Evolutionary conservation across 2,329 filamentous ascomycete species (phyloP).

Genomic region (Aspergillus floridensis): DNA sequence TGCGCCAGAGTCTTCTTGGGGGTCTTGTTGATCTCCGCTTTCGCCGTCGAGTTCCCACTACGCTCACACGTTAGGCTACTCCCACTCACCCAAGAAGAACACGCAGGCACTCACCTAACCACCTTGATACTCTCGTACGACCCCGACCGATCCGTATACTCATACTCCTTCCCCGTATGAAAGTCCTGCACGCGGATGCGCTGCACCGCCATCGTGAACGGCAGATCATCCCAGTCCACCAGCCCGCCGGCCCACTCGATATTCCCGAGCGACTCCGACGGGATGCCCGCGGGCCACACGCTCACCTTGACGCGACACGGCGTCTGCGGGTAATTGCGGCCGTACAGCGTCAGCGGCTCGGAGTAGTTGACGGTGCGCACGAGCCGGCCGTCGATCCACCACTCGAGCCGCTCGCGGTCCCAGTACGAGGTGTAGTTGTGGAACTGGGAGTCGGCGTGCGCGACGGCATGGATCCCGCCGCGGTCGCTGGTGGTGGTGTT

Average conservation of each 20-base stretch:
- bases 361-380: not conserved
- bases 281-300: not conserved
- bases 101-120: too few species aligned
- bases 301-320: not conserved
- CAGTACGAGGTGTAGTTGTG: too few species aligned
- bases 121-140: too few species aligned
- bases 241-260: slow-evolving; percentile 4
- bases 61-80: too few species aligned
- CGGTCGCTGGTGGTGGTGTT: not conserved
- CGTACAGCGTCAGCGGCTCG: not conserved
- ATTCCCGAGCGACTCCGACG: not conserved
- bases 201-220: not conserved
- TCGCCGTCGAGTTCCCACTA: too few species aligned
- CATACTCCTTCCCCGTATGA: too few species aligned
- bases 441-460: too few species aligned
- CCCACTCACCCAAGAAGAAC: too few species aligned
- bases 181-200: not conserved
- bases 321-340: not conserved
- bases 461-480: too few species aligned
- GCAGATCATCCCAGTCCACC: not conserved
- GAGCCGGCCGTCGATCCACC: not conserved
- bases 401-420: not conserved
- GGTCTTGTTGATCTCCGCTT: too few species aligned
- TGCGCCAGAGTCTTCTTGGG: too few species aligned
- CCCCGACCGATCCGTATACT: too few species aligned